Conservation (phyloP, 129 eudicot species). For the Tagetes erecta region DNA sequence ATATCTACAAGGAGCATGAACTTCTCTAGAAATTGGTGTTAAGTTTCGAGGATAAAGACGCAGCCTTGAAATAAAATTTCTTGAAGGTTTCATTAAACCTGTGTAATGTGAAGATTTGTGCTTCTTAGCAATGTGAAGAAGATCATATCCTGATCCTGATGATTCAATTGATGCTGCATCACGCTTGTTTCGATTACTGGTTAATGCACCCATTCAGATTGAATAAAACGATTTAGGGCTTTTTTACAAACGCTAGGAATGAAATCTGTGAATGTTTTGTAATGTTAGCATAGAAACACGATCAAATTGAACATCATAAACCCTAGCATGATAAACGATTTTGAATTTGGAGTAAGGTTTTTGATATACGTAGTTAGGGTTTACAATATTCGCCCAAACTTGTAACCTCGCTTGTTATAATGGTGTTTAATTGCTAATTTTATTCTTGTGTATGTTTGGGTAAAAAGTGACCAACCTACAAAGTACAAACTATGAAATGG, state of each 20-base stretch:
- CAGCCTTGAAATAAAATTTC: slow-evolving; percentile 29
- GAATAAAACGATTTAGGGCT: slow-evolving; percentile 24
- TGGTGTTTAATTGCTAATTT: no score
- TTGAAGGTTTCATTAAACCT: slow-evolving; percentile 4
- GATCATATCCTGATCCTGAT: slow-evolving; percentile 11
- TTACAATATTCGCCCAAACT: background rate
- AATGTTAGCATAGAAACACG: background rate
- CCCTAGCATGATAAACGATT: slow-evolving; percentile 6
- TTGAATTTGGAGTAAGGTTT: background rate
- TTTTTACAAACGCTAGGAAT: background rate
- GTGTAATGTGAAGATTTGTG: slow-evolving; percentile 25
- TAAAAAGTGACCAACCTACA: no score
- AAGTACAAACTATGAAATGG: no score
- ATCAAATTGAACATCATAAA: background rate
- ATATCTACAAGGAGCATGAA: slow-evolving; percentile 63
- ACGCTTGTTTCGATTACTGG: slow-evolving; percentile 48
- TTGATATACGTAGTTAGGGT: background rate
- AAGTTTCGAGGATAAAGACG: slow-evolving; percentile 38
- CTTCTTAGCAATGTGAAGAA: slow-evolving; percentile 46
- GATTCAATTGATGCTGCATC: slow-evolving; percentile 25
- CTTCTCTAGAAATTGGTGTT: slow-evolving; percentile 34
- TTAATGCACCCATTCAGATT: slow-evolving; percentile 51
- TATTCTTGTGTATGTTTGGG: no score
- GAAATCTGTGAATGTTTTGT: background rate
- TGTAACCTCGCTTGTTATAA: background rate